phyloP scores from a whole-genome alignment of 1,284 basidiomycete species.

The Inonotus hispidus region DNA sequence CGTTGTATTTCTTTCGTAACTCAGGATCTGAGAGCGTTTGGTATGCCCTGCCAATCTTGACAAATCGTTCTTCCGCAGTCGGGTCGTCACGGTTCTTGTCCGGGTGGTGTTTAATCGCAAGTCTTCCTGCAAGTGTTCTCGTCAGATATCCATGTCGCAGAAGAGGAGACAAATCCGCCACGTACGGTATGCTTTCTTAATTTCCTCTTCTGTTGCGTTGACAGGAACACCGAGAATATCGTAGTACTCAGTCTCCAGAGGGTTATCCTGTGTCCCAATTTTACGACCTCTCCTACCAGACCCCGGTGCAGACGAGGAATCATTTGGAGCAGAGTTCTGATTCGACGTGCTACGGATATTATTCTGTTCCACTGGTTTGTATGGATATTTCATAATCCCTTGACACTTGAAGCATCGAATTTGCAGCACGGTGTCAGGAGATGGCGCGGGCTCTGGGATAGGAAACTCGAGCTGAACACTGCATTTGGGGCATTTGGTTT shows the following conservation, averaged over 20 bases:
- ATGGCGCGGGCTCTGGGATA: constrained; percentile 59
- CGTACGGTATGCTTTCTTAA: constrained; percentile 94
- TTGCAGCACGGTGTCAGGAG: constrained; percentile 58
- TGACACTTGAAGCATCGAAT: constrained; percentile 69
- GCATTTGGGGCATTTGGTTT: constrained; percentile 61
- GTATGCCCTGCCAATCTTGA: constrained; percentile 85
- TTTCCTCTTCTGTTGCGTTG: constrained; percentile 74
- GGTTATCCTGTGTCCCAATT: constrained; percentile 85
- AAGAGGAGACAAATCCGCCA: constrained; percentile 15
- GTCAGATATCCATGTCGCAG: not conserved
- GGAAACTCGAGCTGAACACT: constrained; percentile 66
- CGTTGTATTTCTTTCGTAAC: constrained; percentile 90
- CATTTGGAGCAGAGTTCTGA: constrained; percentile 25
- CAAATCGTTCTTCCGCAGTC: constrained; percentile 85
- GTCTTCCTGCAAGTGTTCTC: constrained; percentile 49
- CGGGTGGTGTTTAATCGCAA: constrained; percentile 91
- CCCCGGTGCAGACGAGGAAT: not conserved
- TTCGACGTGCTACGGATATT: constrained; percentile 18
- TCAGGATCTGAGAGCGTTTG: constrained; percentile 84
- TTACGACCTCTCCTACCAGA: constrained; percentile 46
- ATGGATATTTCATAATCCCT: constrained; percentile 51
- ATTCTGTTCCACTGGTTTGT: constrained; percentile 51
- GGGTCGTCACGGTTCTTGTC: constrained; percentile 95
- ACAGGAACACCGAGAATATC: constrained; percentile 76
- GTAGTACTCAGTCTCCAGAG: constrained; percentile 86